Conservation (phyloP, 225 moss, liverwort and hornwort genomes). For the Pleurozium schreberi region DNA sequence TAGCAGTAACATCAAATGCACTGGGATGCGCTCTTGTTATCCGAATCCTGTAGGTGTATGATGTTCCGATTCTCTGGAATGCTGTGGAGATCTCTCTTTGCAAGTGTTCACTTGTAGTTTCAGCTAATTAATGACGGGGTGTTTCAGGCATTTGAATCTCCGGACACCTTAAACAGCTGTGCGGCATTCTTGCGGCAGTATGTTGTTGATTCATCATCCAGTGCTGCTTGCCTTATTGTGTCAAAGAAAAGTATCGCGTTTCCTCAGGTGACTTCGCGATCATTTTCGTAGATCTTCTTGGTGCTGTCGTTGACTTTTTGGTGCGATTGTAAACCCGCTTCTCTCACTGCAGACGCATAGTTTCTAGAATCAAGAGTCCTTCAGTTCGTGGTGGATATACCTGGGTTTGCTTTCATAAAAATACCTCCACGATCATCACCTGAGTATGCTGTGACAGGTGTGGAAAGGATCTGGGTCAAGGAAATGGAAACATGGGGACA, state of each 20-base stretch:
- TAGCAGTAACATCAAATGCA: neutral
- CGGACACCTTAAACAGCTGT: conserved; percentile 75
- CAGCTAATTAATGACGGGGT: neutral
- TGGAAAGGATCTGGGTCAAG: conserved; percentile 93
- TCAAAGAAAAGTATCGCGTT: conserved; percentile 80
- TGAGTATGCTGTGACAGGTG: conserved; percentile 40
- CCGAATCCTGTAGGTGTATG: neutral
- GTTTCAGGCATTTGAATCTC: conserved; percentile 89
- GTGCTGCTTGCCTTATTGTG: conserved; percentile 75
- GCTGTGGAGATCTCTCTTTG: neutral
- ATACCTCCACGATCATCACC: neutral
- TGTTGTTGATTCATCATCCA: conserved; percentile 72
- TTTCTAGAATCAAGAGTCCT: neutral
- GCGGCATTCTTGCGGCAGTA: conserved; percentile 76
- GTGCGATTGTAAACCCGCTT: neutral
- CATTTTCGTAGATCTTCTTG: neutral
- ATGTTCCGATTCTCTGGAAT: neutral
- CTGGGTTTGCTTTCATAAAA: neutral
- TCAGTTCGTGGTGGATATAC: neutral
- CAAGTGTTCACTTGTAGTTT: neutral
- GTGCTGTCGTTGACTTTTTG: neutral
- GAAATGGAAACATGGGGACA: conserved; percentile 77
- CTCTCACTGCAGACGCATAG: neutral
- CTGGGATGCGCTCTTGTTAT: neutral
- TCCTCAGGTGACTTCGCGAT: conserved; percentile 54